Percentiles rank a stretch among this genome's conserved stretches.
These are phyloP conservation scores for Neurospora terricola DNA, from an alignment of 495 filamentous ascomycete genomes.

Conservation along the genomic window DNA sequence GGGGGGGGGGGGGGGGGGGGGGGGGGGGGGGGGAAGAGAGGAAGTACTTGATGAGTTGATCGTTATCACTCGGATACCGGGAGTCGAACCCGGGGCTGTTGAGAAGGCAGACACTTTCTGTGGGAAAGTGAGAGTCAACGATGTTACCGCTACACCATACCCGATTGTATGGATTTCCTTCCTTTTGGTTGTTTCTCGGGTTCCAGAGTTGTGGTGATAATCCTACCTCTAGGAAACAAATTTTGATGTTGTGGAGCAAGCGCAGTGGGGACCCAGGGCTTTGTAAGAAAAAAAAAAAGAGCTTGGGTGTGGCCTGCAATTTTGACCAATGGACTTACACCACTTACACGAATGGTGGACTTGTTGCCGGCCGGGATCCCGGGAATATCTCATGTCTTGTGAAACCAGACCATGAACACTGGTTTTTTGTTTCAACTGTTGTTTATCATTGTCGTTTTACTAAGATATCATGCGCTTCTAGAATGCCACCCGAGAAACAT, in stretches of 20 bases:
- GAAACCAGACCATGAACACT: no score
- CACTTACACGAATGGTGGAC: background rate
- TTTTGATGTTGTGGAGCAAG: background rate
- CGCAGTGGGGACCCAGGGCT: background rate
- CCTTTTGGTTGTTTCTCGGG: background rate
- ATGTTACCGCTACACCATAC: background rate
- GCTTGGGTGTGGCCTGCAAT: background rate
- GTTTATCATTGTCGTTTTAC: background rate
- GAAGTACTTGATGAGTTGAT: background rate
- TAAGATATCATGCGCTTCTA: background rate
- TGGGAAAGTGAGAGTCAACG: background rate
- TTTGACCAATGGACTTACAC: background rate
- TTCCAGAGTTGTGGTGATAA: no score
- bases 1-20: no score
- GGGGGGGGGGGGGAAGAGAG: no score
- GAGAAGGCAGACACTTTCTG: background rate
- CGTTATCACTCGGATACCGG: background rate
- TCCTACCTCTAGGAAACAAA: no score
- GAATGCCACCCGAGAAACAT: background rate
- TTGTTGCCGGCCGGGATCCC: background rate
- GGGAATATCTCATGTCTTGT: background rate
- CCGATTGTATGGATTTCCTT: slow-evolving; percentile 1
- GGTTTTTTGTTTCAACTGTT: no score
- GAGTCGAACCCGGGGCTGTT: background rate
- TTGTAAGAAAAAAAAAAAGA: background rate